These are phyloP conservation scores for Ceratobasidium theobromae DNA, from an alignment of 1,284 basidiomycete genomes.

Conservation along the genomic window DNA sequence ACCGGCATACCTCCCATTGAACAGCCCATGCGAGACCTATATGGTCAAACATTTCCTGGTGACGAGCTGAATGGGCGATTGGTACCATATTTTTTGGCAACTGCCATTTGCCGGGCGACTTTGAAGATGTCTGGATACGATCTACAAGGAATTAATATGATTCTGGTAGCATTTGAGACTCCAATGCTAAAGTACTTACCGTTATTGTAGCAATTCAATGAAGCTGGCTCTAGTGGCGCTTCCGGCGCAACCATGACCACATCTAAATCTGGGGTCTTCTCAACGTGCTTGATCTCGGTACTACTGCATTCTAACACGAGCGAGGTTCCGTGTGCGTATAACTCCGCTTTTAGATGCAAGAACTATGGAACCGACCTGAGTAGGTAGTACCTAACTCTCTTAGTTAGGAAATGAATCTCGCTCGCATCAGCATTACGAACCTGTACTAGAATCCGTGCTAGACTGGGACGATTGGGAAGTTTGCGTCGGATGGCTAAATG, in stretches of 20 bases:
- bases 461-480: no score
- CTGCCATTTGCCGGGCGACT: not conserved
- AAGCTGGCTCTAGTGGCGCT: not conserved
- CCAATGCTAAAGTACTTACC: no score
- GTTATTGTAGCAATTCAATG: not conserved
- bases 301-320: not conserved
- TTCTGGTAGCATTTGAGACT: not conserved
- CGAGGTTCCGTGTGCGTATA: not conserved
- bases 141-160: not conserved
- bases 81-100: not conserved
- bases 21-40: conserved; percentile 32
- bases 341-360: not conserved
- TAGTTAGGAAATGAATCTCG: no score
- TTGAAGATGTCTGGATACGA: not conserved
- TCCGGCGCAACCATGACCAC: not conserved
- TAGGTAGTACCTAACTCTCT: no score
- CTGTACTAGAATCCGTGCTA: no score
- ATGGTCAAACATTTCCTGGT: conserved; percentile 29
- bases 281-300: not conserved
- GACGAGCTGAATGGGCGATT: conserved; percentile 12
- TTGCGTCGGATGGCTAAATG: no score
- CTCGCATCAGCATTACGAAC: no score
- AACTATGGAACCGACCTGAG: no score
- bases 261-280: not conserved
- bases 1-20: conserved; percentile 28